phyloP scores from a whole-genome alignment of 2,329 filamentous ascomycete genomes.

The Cytospora piceae region DNA sequence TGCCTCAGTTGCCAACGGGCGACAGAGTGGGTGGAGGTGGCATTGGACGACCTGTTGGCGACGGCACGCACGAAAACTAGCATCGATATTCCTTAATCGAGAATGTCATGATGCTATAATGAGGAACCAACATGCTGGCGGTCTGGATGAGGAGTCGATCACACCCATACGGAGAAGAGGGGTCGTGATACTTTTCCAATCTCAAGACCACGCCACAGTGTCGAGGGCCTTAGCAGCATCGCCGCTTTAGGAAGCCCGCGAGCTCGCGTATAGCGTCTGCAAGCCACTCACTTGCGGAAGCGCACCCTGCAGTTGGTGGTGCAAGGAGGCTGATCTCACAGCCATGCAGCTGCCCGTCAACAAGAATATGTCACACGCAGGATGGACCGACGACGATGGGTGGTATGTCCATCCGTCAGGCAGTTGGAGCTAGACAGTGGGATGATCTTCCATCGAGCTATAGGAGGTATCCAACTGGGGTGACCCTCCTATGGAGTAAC shows the following conservation, averaged over 20 bases:
- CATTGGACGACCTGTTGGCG: neutral
- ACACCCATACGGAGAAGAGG: neutral
- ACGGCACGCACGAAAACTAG: neutral
- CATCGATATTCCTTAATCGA: neutral
- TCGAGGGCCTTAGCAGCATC: neutral
- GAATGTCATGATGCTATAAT: neutral
- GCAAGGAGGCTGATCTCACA: neutral
- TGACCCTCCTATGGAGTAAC: neutral
- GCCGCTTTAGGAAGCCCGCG: slow-evolving; percentile 10
- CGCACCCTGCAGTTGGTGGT: neutral
- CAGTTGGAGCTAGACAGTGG: neutral
- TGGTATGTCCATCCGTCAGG: neutral
- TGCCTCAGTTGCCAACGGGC: neutral
- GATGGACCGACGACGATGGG: neutral
- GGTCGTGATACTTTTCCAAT: neutral
- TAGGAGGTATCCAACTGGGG: neutral
- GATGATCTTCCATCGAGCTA: neutral
- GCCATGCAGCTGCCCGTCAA: neutral
- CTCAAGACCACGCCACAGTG: neutral
- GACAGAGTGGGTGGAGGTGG: neutral
- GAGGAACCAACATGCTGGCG: slow-evolving; percentile 14
- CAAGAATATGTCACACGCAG: neutral
- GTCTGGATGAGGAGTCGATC: neutral
- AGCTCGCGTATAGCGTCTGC: neutral
- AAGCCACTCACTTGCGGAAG: neutral